Conservation (phyloP, 495 filamentous ascomycete species). For the Xylona heveae region DNA sequence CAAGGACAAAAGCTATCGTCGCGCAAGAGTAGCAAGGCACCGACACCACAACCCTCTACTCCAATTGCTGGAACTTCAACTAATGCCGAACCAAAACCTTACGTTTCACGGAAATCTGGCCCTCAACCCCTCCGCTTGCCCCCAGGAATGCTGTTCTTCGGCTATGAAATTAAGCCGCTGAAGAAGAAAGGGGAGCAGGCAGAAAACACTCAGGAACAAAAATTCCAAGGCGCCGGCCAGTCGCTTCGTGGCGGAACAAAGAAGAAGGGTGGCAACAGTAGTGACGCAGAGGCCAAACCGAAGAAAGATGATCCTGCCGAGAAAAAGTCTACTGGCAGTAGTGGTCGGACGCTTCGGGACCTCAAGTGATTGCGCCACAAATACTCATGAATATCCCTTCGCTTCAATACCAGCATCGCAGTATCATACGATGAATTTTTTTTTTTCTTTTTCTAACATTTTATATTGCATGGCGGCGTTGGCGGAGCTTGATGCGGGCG, state of each 20-base stretch:
- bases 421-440: too few species aligned
- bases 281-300: constrained; percentile 5
- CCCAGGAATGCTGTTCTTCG: constrained; percentile 85
- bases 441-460: too few species aligned
- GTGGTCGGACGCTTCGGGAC: neutral
- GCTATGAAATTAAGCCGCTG: constrained; percentile 75
- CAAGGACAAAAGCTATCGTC: constrained; percentile 56
- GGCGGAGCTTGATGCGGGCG: too few species aligned
- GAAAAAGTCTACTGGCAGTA: too few species aligned
- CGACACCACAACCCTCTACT: constrained; percentile 63
- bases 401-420: too few species aligned
- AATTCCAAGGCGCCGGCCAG: constrained; percentile 76
- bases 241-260: constrained; percentile 53
- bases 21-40: constrained; percentile 59
- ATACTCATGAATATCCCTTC: too few species aligned
- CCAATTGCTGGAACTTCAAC: constrained; percentile 40
- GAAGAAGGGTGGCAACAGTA: constrained; percentile 17
- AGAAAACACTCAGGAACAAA: constrained; percentile 31
- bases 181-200: constrained; percentile 60
- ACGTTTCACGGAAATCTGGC: constrained; percentile 38
- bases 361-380: neutral
- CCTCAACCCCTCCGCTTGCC: constrained; percentile 74
- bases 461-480: too few species aligned
- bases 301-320: constrained; percentile 14
- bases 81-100: constrained; percentile 21